A percentile compares a stretch with the other conserved stretches of the same genome.
These are phyloP conservation scores for Spergularia azorica DNA, from an alignment of 179 eudicot species.

Conservation along the genomic window DNA sequence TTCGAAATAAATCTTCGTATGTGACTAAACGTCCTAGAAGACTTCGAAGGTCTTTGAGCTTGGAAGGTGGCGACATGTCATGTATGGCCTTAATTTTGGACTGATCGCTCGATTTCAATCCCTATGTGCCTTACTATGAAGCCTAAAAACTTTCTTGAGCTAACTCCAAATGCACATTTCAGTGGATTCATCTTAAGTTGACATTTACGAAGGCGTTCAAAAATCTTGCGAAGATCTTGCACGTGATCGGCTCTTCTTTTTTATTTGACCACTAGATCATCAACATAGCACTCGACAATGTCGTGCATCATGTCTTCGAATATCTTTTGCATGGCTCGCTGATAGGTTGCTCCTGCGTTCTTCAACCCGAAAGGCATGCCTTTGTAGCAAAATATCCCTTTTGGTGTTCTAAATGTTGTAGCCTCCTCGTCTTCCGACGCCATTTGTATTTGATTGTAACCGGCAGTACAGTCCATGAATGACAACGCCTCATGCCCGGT, in stretches of 20 bases:
- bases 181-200: conserved; percentile 8
- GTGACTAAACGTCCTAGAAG: conserved; percentile 8
- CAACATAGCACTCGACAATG: background rate
- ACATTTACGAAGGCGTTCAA: background rate
- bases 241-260: background rate
- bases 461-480: conserved; percentile 8
- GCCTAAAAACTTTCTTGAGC: conserved; percentile 8
- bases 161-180: conserved; percentile 1
- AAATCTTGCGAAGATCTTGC: background rate
- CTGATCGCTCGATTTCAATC: conserved; percentile 7
- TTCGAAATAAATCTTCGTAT: conserved; percentile 16
- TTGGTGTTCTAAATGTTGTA: background rate
- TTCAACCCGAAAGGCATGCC: background rate
- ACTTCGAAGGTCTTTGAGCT: conserved; percentile 1
- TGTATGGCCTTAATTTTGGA: conserved; percentile 1
- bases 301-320: background rate
- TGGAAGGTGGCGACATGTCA: background rate
- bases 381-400: background rate
- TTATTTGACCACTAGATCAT: background rate
- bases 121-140: conserved; percentile 3
- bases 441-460: background rate
- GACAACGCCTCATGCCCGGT: conserved; percentile 5
- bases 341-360: background rate
- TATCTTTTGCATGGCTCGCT: background rate
- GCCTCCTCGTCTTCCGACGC: conserved; percentile 5